phyloP scores from a whole-genome alignment of 768 basidiomycete species.

The Pleurotus eryngii region DNA sequence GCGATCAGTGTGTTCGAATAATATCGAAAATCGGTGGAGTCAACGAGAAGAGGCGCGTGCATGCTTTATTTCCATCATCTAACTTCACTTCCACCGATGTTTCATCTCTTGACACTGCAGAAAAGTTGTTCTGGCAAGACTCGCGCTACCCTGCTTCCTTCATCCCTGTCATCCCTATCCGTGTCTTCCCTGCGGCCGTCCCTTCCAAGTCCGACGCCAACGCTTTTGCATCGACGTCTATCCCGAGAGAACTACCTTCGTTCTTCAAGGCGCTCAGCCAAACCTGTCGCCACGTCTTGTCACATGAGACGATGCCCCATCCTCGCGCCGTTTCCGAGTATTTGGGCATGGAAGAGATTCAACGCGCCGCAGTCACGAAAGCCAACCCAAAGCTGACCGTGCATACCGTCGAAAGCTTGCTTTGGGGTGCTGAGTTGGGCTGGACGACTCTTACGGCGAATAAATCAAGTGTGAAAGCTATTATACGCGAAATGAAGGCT shows the following conservation, averaged over 20 bases:
- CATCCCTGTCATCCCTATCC: slow-evolving; percentile 58
- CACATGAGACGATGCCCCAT: slow-evolving; percentile 39
- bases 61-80: slow-evolving; percentile 47
- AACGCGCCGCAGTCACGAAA: slow-evolving; percentile 50
- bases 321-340: slow-evolving; percentile 23
- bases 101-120: slow-evolving; percentile 25
- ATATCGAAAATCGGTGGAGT: slow-evolving; percentile 77
- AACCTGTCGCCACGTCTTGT: slow-evolving; percentile 55
- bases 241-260: slow-evolving; percentile 12
- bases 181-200: slow-evolving; percentile 37
- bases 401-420: slow-evolving; percentile 75
- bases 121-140: slow-evolving; percentile 54
- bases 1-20: slow-evolving; percentile 69
- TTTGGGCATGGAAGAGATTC: slow-evolving; percentile 26
- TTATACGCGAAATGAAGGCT: slow-evolving; percentile 64
- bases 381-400: slow-evolving; percentile 61
- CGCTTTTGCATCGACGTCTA: background rate
- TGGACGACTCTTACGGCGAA: slow-evolving; percentile 93
- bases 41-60: slow-evolving; percentile 59
- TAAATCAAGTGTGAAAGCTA: slow-evolving; percentile 67
- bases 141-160: slow-evolving; percentile 56
- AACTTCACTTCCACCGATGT: slow-evolving; percentile 8
- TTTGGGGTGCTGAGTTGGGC: slow-evolving; percentile 63
- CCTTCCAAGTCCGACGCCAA: slow-evolving; percentile 8
- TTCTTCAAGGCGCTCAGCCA: slow-evolving; percentile 48